Evolutionary conservation across 1,139 yeast species (phyloP).

Genomic region (Diutina rugosa): DNA sequence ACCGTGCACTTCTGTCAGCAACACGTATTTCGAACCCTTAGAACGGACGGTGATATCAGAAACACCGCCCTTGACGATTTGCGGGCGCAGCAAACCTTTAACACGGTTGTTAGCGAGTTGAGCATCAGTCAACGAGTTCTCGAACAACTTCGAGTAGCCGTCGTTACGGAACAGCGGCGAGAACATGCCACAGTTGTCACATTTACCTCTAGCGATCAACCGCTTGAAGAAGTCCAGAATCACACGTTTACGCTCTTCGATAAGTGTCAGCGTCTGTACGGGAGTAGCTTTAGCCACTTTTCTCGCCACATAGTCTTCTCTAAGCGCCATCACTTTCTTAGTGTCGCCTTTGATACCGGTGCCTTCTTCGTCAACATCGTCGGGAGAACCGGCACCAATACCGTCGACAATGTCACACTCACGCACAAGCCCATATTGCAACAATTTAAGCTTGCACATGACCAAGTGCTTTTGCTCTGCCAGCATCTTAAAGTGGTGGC

Average conservation of each 20-base stretch:
- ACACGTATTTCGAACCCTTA: constrained; percentile 53
- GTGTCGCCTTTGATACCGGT: constrained; percentile 13
- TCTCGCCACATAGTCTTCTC: constrained; percentile 60
- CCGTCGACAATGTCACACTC: constrained; percentile 44
- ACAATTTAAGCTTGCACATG: constrained; percentile 64
- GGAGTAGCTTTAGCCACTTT: constrained; percentile 63
- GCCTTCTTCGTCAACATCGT: constrained; percentile 19
- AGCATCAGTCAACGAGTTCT: constrained; percentile 70
- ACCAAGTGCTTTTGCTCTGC: constrained; percentile 59
- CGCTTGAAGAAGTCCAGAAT: constrained; percentile 68
- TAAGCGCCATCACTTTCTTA: constrained; percentile 37
- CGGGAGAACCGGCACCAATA: constrained; percentile 9
- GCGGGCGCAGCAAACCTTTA: constrained; percentile 65
- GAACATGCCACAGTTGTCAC: constrained; percentile 93
- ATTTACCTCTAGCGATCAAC: constrained; percentile 64
- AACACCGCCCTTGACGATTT: constrained; percentile 35
- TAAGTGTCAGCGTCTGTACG: constrained; percentile 64
- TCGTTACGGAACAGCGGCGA: constrained; percentile 92
- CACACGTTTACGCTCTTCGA: constrained; percentile 72
- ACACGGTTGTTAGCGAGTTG: constrained; percentile 72
- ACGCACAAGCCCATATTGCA: constrained; percentile 79
- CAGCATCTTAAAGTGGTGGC: constrained; percentile 72
- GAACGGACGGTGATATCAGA: constrained; percentile 4
- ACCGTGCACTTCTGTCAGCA: constrained; percentile 78
- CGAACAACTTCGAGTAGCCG: constrained; percentile 87